Conservation (phyloP, 2,329 filamentous ascomycete species). For the Mariannaea elegans region DNA sequence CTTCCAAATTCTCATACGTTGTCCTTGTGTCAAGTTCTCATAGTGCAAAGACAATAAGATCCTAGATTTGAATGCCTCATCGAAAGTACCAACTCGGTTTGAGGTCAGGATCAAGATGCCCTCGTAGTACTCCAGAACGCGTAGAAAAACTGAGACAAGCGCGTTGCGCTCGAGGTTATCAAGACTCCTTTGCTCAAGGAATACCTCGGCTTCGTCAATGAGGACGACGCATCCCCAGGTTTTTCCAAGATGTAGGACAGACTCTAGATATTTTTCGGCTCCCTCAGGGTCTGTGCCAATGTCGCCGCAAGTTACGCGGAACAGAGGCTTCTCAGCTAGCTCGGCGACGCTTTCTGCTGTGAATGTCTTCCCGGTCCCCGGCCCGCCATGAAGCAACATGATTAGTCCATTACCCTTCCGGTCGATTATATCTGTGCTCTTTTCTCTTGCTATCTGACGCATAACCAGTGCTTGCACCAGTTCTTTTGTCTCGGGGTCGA, state of each 20-base stretch:
- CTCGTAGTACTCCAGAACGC: slow-evolving; percentile 47
- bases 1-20: slow-evolving; percentile 41
- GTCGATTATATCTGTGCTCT: slow-evolving; percentile 2
- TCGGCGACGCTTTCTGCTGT: slow-evolving; percentile 20
- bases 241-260: slow-evolving; percentile 15
- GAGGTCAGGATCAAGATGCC: slow-evolving; percentile 49
- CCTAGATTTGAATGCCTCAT: slow-evolving; percentile 48
- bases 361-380: slow-evolving; percentile 19
- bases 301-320: slow-evolving; percentile 23
- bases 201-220: slow-evolving; percentile 25
- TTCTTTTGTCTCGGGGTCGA: slow-evolving; percentile 14
- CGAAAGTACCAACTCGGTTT: slow-evolving; percentile 47
- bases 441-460: background rate
- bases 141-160: slow-evolving; percentile 44
- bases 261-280: slow-evolving; percentile 22
- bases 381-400: slow-evolving; percentile 14
- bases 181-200: slow-evolving; percentile 35
- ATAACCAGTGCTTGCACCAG: background rate
- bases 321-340: slow-evolving; percentile 15
- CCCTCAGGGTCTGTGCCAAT: slow-evolving; percentile 22
- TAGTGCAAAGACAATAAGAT: slow-evolving; percentile 48
- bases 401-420: slow-evolving; percentile 6
- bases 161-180: slow-evolving; percentile 38
- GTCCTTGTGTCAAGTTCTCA: slow-evolving; percentile 32
- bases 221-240: slow-evolving; percentile 36